Evolutionary conservation across 192 early-diverging fungal species (phyloP), one percentile per base, ranked within the genome.

Genomic region (Linnemannia zychae): DNA sequence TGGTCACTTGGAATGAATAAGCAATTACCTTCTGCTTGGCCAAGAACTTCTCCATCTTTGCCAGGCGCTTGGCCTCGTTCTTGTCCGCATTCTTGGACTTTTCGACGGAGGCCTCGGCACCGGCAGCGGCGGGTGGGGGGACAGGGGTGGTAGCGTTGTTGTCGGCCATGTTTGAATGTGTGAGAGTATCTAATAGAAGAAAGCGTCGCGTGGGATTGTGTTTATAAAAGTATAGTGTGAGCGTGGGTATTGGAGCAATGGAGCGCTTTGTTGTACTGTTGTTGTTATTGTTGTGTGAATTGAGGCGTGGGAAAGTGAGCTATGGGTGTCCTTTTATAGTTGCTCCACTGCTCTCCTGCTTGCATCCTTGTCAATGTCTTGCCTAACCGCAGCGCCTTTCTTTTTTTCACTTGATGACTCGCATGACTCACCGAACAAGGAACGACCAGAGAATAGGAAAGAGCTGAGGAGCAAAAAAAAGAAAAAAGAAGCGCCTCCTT

Each of bases 1-100:
- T 28, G 65, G 18, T 4, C 52, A 57, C 31, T 74, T 34, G 15
- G 74, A 37, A 46, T 77, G 34, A 12, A 40, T 69, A 46, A 34
- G 76, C 88, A 28, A 75, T 77, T 89, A 96, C 95, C 71, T 94
- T 96, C 84, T 97, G 90, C 90, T 98, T 99, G 46, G 96, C 96
- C 74, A 91, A 85, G 87, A 97, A 97, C 88, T 99, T 99, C 66
- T 95, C 97, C 76, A 97, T 88, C 89, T 99, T 99, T 60, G 94
- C 98, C 70, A 92, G 89, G 85, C 94, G 92, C 89, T 97, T 97
- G 79, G 96, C 97, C 86, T 97, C 96, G 77, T 97, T 97, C 90
- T 97, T 96, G 50, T 93, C 95, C 67, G 93, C 92, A 79, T 98
- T 99, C 81, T 97, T 97, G 57, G 93, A 90, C 88, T 92, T 92